phyloP scores from a whole-genome alignment of 805 yeast genomes.

The Metschnikowia continentalis region DNA sequence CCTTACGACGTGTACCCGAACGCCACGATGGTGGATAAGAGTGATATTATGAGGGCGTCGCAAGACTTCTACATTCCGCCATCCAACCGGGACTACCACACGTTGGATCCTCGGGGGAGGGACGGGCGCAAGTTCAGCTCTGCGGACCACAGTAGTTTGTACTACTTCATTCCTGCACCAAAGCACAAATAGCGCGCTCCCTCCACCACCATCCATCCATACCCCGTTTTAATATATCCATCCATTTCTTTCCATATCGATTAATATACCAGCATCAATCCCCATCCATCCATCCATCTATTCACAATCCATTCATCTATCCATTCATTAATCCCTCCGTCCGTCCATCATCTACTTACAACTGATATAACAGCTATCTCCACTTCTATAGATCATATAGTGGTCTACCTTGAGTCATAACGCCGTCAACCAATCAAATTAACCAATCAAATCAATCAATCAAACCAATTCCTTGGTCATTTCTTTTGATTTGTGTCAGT shows the following conservation, averaged over 20 bases:
- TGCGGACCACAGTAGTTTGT: slow-evolving; percentile 11
- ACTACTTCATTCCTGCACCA: slow-evolving; percentile 13
- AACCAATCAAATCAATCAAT: too few relatives aligned
- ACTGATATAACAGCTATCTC: too few relatives aligned
- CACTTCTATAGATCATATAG: too few relatives aligned
- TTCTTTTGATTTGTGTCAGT: too few relatives aligned
- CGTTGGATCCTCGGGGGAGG: slow-evolving; percentile 6
- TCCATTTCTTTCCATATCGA: neutral
- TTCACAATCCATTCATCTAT: too few relatives aligned
- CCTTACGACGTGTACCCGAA: slow-evolving; percentile 27
- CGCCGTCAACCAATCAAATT: too few relatives aligned
- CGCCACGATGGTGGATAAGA: slow-evolving; percentile 7
- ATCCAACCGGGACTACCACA: slow-evolving; percentile 6
- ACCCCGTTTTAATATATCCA: neutral
- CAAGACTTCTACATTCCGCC: slow-evolving; percentile 11
- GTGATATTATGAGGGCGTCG: slow-evolving; percentile 7
- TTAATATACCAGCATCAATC: too few relatives aligned
- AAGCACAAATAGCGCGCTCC: slow-evolving; percentile 2
- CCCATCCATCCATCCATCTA: too few relatives aligned
- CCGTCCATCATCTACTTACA: too few relatives aligned
- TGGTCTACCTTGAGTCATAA: too few relatives aligned
- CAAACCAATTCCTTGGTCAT: too few relatives aligned
- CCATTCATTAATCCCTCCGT: too few relatives aligned
- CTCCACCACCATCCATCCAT: neutral
- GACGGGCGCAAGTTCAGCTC: slow-evolving; percentile 7